Conservation (phyloP, 2,329 filamentous ascomycete species). For the Fusarium keratoplasticum region DNA sequence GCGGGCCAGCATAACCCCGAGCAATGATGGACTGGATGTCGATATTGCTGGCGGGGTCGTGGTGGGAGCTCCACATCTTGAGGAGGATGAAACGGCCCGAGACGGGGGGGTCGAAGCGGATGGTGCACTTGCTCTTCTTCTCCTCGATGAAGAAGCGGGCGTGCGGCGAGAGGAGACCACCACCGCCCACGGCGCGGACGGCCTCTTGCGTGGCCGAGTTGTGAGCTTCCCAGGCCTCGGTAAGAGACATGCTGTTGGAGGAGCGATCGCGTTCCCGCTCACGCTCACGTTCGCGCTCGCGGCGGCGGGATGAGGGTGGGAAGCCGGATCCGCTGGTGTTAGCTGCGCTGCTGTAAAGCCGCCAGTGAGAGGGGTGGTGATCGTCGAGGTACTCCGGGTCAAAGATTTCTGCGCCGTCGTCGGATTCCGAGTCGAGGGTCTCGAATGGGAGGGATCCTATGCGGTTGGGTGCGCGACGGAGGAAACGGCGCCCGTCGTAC, state of each 20-base stretch:
- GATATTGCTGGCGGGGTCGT: slow-evolving; percentile 76
- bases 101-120: slow-evolving; percentile 85
- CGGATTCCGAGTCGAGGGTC: slow-evolving; percentile 54
- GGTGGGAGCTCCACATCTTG: slow-evolving; percentile 88
- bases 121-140: slow-evolving; percentile 85
- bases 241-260: slow-evolving; percentile 39
- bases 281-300: slow-evolving; percentile 34
- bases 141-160: slow-evolving; percentile 87
- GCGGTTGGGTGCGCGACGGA: slow-evolving; percentile 61
- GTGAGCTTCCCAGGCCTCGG: slow-evolving; percentile 58
- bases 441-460: slow-evolving; percentile 68
- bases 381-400: slow-evolving; percentile 45
- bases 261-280: slow-evolving; percentile 31
- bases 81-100: slow-evolving; percentile 86
- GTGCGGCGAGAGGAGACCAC: slow-evolving; percentile 75
- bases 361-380: slow-evolving; percentile 40
- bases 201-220: slow-evolving; percentile 68
- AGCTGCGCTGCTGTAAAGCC: slow-evolving; percentile 34
- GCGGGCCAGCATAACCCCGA: slow-evolving; percentile 85
- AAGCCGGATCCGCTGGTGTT: slow-evolving; percentile 26
- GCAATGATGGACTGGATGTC: slow-evolving; percentile 89
- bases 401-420: slow-evolving; percentile 45
- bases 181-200: slow-evolving; percentile 66
- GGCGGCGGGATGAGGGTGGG: slow-evolving; percentile 25
- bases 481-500: slow-evolving; percentile 35